Conservation (phyloP, 106 monocot species). For the Allium cepa region DNA sequence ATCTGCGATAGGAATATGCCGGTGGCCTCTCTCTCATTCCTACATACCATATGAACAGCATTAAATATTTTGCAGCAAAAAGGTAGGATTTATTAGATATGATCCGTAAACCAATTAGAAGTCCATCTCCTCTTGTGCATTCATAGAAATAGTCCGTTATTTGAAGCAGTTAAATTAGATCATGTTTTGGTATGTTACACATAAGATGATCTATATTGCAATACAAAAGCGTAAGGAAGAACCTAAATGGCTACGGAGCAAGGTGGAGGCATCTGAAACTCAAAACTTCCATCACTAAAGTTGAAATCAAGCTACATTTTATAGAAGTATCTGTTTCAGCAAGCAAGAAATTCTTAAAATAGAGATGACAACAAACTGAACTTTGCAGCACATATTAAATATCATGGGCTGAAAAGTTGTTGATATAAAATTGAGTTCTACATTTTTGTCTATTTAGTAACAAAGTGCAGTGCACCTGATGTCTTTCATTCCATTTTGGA, state of each 20-base stretch:
- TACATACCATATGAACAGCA: constrained; percentile 3
- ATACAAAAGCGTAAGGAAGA: neutral
- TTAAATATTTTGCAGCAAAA: too few relatives aligned
- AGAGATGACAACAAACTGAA: too few relatives aligned
- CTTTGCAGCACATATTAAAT: neutral
- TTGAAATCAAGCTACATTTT: constrained; percentile 55
- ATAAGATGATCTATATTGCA: too few relatives aligned
- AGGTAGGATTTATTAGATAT: too few relatives aligned
- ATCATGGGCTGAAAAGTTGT: neutral
- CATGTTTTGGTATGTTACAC: too few relatives aligned
- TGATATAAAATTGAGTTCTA: neutral
- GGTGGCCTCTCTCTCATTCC: constrained; percentile 69
- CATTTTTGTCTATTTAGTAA: neutral
- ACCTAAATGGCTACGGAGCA: constrained; percentile 75
- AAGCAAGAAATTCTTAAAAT: too few relatives aligned
- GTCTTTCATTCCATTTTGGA: constrained; percentile 91
- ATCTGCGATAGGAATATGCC: constrained; percentile 60
- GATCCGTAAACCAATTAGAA: too few relatives aligned
- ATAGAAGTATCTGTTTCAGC: too few relatives aligned
- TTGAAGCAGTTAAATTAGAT: too few relatives aligned
- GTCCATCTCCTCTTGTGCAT: too few relatives aligned
- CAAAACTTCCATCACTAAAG: constrained; percentile 40
- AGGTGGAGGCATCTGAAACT: constrained; percentile 68
- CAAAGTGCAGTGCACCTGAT: constrained; percentile 49
- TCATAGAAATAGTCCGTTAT: too few relatives aligned